Conservation (phyloP, 305 asterid genomes). For the Salvia sclarea region DNA sequence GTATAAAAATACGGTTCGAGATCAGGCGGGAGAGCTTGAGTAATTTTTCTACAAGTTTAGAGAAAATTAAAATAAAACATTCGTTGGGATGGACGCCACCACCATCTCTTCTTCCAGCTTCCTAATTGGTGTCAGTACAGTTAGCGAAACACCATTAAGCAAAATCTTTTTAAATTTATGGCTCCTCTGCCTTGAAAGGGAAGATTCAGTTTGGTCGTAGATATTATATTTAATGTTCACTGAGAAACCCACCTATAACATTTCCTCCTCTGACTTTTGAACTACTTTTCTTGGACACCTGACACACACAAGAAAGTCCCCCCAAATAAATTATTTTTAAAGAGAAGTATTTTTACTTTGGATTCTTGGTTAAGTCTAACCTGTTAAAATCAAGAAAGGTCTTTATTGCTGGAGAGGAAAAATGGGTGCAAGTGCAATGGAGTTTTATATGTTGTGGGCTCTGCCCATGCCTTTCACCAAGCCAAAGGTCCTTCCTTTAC, state of each 20-base stretch:
- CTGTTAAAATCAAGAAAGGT: slow-evolving; percentile 43
- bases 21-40: too few species aligned
- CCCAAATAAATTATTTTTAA: background rate
- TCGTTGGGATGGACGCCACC: too few species aligned
- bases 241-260: slow-evolving; percentile 31
- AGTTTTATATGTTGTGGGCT: slow-evolving; percentile 65
- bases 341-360: slow-evolving; percentile 38
- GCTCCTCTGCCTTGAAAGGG: slow-evolving; percentile 33
- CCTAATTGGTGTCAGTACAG: slow-evolving; percentile 3
- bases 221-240: slow-evolving; percentile 40
- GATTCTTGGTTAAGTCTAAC: slow-evolving; percentile 50
- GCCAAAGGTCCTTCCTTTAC: slow-evolving; percentile 53
- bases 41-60: too few species aligned
- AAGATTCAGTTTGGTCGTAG: slow-evolving; percentile 41
- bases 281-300: slow-evolving; percentile 14
- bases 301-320: slow-evolving; percentile 4
- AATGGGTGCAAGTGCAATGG: slow-evolving; percentile 55
- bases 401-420: slow-evolving; percentile 38
- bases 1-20: too few species aligned
- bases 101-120: too few species aligned
- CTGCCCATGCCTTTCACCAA: slow-evolving; percentile 51
- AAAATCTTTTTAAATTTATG: background rate
- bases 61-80: too few species aligned
- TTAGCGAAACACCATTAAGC: slow-evolving; percentile 15
- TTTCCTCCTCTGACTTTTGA: slow-evolving; percentile 33